Conservation (phyloP, 2,329 filamentous ascomycete genomes). For the Neopestalotiopsis sp. region DNA sequence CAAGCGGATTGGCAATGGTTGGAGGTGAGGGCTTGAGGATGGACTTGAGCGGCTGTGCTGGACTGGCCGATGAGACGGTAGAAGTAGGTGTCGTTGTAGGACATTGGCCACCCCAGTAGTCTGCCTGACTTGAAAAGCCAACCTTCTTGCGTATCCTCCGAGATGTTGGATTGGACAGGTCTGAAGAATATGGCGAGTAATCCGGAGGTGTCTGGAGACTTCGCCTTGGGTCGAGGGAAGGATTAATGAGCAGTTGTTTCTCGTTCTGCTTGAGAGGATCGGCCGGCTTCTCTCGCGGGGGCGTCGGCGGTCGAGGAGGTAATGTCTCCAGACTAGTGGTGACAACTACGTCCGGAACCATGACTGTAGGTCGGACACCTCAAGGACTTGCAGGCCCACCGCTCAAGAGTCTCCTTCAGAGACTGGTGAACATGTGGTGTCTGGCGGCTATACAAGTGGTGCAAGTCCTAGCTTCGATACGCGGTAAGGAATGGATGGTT, state of each 20-base stretch:
- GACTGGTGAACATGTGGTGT: constrained; percentile 14
- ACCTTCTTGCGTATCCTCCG: constrained; percentile 58
- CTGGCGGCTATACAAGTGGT: neutral
- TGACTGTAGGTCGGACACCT: constrained; percentile 37
- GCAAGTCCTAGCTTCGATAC: neutral
- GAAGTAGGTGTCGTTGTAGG: constrained; percentile 48
- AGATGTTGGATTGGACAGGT: constrained; percentile 49
- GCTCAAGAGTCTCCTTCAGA: constrained; percentile 18
- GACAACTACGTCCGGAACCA: constrained; percentile 44
- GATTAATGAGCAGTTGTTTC: constrained; percentile 42
- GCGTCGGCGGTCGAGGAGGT: constrained; percentile 68
- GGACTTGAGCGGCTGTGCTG: constrained; percentile 58
- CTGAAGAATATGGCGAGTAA: constrained; percentile 50
- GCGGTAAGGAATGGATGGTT: neutral
- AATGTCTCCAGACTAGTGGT: constrained; percentile 55
- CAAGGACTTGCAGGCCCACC: constrained; percentile 32
- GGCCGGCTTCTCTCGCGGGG: constrained; percentile 61
- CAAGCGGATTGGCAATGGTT: constrained; percentile 49
- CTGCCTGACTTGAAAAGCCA: constrained; percentile 61
- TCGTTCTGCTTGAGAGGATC: constrained; percentile 24
- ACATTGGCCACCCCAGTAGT: constrained; percentile 56
- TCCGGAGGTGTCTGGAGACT: constrained; percentile 60
- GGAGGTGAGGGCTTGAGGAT: constrained; percentile 78
- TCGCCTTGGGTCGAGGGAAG: constrained; percentile 44
- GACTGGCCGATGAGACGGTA: constrained; percentile 43